Percentiles rank a stretch among this genome's conserved stretches.
These are phyloP conservation scores for Mortierella sp. DNA, from an alignment of 371 early-diverging fungal species.

Conservation along the genomic window DNA sequence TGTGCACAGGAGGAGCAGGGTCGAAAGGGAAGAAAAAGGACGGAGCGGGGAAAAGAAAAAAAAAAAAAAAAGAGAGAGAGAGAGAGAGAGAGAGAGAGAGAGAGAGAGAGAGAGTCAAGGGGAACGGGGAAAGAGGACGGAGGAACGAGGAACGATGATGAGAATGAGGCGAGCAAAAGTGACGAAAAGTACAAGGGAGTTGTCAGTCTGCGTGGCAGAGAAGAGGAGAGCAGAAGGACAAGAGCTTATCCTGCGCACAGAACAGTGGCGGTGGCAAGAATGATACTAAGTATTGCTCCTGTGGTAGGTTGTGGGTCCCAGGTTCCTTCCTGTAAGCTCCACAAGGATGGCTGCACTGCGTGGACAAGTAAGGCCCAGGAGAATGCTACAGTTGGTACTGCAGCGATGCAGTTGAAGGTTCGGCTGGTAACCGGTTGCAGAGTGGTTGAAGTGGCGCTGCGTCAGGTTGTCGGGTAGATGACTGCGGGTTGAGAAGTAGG, in stretches of 20 bases:
- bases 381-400: no score
- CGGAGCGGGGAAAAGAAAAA: neutral
- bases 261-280: no score
- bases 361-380: no score
- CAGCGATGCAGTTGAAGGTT: no score
- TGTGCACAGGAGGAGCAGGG: neutral
- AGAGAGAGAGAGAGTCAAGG: conserved; percentile 2
- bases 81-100: neutral
- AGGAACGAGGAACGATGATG: neutral
- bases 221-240: neutral
- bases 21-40: neutral
- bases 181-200: neutral
- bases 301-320: no score
- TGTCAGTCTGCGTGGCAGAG: neutral
- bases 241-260: neutral
- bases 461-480: no score
- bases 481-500: no score
- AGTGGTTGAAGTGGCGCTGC: no score
- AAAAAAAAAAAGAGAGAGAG: neutral
- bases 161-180: neutral
- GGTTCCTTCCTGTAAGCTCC: no score
- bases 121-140: conserved; percentile 2
- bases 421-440: no score
- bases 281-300: no score
- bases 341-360: no score